These are phyloP conservation scores for Pisolithus thermaeus DNA, from an alignment of 1,284 basidiomycete genomes.

Conservation along the genomic window DNA sequence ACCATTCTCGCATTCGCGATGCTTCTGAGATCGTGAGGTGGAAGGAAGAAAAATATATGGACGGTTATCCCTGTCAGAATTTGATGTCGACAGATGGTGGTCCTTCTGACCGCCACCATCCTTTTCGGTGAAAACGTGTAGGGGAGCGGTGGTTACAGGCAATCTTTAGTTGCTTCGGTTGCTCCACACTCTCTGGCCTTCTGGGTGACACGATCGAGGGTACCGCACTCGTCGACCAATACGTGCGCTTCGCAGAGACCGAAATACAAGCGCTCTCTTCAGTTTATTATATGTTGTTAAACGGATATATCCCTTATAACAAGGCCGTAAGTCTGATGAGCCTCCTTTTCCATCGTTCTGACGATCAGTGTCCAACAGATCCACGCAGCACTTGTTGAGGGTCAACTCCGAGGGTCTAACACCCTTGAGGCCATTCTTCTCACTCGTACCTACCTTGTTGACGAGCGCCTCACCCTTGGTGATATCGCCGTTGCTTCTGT, in stretches of 20 bases:
- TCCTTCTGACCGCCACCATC: slow-evolving; percentile 30
- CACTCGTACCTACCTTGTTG: slow-evolving; percentile 85
- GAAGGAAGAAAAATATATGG: slow-evolving; percentile 18
- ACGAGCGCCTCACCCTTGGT: slow-evolving; percentile 91
- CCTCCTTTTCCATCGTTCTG: not conserved
- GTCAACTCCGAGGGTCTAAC: slow-evolving; percentile 48
- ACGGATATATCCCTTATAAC: slow-evolving; percentile 44
- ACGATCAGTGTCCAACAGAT: slow-evolving; percentile 35
- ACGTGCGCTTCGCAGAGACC: slow-evolving; percentile 57
- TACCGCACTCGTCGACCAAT: slow-evolving; percentile 62
- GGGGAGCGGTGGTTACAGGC: slow-evolving; percentile 10
- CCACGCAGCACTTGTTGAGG: slow-evolving; percentile 49
- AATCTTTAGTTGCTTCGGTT: slow-evolving; percentile 58
- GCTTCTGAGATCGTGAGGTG: slow-evolving; percentile 7
- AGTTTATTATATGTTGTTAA: slow-evolving; percentile 29
- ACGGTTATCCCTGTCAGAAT: slow-evolving; percentile 67
- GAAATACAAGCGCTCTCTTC: slow-evolving; percentile 36
- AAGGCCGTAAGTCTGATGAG: slow-evolving; percentile 44
- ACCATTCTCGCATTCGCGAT: slow-evolving; percentile 14
- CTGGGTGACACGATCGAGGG: slow-evolving; percentile 53
- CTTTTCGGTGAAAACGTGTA: slow-evolving; percentile 2
- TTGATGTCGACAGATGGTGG: slow-evolving; percentile 41
- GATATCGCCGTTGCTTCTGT: slow-evolving; percentile 71
- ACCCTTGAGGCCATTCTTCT: slow-evolving; percentile 74
- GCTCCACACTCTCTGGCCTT: slow-evolving; percentile 61